Evolutionary conservation across 352 stramenopile genomes (phyloP), one percentile per base, ranked within the genome.

Genomic region (Globisporangium perplexum): DNA sequence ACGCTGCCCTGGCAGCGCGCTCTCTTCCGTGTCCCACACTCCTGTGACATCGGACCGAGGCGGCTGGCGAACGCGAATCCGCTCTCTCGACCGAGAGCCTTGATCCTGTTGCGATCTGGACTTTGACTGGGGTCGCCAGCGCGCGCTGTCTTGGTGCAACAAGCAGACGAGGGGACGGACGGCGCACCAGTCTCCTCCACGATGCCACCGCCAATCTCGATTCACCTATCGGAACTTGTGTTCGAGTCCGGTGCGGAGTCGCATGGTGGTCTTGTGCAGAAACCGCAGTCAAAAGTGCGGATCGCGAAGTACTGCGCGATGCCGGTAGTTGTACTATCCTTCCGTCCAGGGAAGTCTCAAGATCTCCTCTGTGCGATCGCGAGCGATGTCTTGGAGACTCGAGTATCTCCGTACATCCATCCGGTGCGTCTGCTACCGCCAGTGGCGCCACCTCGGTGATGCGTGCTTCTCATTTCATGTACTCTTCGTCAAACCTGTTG

Each of bases 311-410:
- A 57, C 20, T 43, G 54, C 35, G 60, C 60, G 3, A 65, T 60
- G 0, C 31, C 46, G 15, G 67, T 83, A 6, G 69, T 59, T 10
- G 42, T 72, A 4, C 64, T 76, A 11, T 72, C 69, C 0, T 76
- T 80, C 35, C 71, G 71, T 18, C 55, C 65, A 8, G 71, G 66
- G 8, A 4, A 53, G 22, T 43, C 69, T 39, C 68, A 68, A n/a
- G n/a, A 56, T n/a, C 45, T 71, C 26, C 48, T 91, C 1, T 82
- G 75, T 63, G 45, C 41, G 0, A 47, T 62, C 18, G 60, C 69
- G 38, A 26, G 74, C 20, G 53, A 60, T 6, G 59, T 59, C 35
- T 35, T 88, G 17, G 42, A 68, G 17, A 50, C 66, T 5, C 59
- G 66, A 4, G 31, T 80, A 11, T 50, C 58, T 8, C 46, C 58